phyloP scores from a whole-genome alignment of 1,139 yeast species.

The Yamadazyma dendronema region DNA sequence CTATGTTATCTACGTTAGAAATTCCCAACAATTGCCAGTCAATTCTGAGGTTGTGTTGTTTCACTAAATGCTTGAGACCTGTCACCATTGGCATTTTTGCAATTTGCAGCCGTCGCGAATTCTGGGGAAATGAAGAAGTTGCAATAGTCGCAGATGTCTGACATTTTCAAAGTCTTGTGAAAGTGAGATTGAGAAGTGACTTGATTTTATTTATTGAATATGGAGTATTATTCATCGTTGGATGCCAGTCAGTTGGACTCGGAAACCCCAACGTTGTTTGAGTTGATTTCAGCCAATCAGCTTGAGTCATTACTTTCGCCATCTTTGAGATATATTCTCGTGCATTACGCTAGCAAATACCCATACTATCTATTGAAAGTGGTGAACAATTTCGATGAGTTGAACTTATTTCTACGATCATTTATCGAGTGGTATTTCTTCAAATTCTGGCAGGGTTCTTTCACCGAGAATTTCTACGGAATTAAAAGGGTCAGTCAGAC shows the following conservation, averaged over 20 bases:
- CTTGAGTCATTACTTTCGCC: constrained; percentile 78
- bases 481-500: constrained; percentile 60
- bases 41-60: background rate
- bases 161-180: too few species aligned
- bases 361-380: constrained; percentile 66
- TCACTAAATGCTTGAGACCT: background rate
- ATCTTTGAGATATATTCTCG: constrained; percentile 74
- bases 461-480: constrained; percentile 92
- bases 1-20: background rate
- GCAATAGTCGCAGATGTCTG: too few species aligned
- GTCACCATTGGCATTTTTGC: background rate
- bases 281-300: constrained; percentile 77
- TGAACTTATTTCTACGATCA: constrained; percentile 61
- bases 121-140: too few species aligned
- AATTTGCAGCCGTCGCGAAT: background rate
- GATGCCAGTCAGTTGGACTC: constrained; percentile 75
- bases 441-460: constrained; percentile 76
- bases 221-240: constrained; percentile 82
- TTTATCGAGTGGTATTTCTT: constrained; percentile 74
- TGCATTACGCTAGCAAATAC: constrained; percentile 75
- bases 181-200: too few species aligned
- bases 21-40: background rate
- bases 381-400: constrained; percentile 74
- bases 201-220: too few species aligned
- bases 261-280: constrained; percentile 79